Evolutionary conservation across 352 stramenopile genomes (phyloP), one percentile per base, ranked within the genome.

Genomic region (Plasmopara halstedii): DNA sequence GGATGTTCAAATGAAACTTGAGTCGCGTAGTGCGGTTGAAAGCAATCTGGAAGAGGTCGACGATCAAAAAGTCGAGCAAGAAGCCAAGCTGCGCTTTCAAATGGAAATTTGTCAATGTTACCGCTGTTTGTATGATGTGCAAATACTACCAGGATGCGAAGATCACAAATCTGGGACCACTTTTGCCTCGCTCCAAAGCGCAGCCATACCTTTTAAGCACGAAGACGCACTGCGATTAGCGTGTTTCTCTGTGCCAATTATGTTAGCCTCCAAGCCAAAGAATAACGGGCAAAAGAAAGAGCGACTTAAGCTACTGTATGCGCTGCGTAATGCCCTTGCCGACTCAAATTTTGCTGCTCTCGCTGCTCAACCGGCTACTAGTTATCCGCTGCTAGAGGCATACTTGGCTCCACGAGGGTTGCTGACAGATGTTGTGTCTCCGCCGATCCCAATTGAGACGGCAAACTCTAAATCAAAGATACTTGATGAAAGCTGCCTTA

Each of bases 211-310:
- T 27, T 9, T 47, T 19, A 73, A 59, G 26, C 38, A 64, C 20
- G 31, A 60, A 5, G 64, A 65, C 8, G 57, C 63, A 7, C 42
- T 71, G 6, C 50, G 51, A 0, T 42, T 89, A 15, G 56, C 67
- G 22, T 66, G 60, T 13, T 86, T 87, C 22, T 62, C 70, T 17
- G 60, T 89, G 7, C 74, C 74, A 6, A 69, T 85, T 25, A 56
- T 89, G 36, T 56, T 89, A 6, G 44, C 66, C 3, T 64, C 58
- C 7, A 62, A 66, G 4, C 66, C 70, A 3, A 84, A 78, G 58
- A 87, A 59, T 33, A 89, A 84, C 29, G 49, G 67, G 0, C 74
- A 87, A 41, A 89, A 89, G 58, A 83, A 82, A 51, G 77, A 89
- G 35, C 72, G 80, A 25, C 56, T 83, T 22, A 83, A 83, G 38